Conservation (phyloP, 2,329 filamentous ascomycete genomes). For the Boeremia exigua region DNA sequence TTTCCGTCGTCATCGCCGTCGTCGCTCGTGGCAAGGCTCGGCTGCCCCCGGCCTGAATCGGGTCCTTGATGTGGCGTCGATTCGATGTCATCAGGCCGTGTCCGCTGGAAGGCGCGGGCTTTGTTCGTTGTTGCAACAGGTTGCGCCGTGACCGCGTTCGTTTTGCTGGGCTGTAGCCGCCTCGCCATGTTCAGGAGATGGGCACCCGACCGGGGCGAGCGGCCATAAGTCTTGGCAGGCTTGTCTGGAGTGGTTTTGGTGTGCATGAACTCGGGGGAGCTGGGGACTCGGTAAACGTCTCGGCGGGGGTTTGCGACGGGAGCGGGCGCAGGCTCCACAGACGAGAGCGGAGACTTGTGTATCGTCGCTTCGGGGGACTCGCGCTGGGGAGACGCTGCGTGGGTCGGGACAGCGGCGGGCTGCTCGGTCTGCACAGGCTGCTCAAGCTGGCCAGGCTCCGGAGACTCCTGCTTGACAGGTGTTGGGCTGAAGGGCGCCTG, state of each 20-base stretch:
- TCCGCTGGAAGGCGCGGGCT: slow-evolving; percentile 12
- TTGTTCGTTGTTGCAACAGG: slow-evolving; percentile 7
- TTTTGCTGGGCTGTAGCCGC: background rate
- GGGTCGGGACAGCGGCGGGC: background rate
- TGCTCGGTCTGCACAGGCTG: background rate
- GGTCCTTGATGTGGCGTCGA: slow-evolving; percentile 17
- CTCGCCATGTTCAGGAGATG: slow-evolving; percentile 20
- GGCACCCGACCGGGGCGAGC: slow-evolving; percentile 18
- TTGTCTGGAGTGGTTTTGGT: slow-evolving; percentile 15
- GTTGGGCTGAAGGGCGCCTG: slow-evolving; percentile 23
- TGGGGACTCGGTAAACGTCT: slow-evolving; percentile 27
- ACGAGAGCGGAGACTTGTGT: slow-evolving; percentile 16
- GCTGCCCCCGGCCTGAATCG: background rate
- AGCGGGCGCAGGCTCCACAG: slow-evolving; percentile 2
- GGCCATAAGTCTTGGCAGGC: slow-evolving; percentile 21
- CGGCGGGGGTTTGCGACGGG: slow-evolving; percentile 4
- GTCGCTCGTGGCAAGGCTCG: background rate
- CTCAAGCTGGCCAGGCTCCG: slow-evolving; percentile 20
- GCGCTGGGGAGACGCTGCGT: background rate
- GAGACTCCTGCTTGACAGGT: slow-evolving; percentile 35
- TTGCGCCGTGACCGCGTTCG: background rate
- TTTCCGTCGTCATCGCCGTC: background rate
- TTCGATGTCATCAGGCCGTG: slow-evolving; percentile 18
- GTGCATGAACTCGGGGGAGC: slow-evolving; percentile 24
- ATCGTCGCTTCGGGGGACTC: slow-evolving; percentile 10